Base-by-base conservation (phyloP, 805 yeast genomes). In the Lipomyces orientalis region DNA sequence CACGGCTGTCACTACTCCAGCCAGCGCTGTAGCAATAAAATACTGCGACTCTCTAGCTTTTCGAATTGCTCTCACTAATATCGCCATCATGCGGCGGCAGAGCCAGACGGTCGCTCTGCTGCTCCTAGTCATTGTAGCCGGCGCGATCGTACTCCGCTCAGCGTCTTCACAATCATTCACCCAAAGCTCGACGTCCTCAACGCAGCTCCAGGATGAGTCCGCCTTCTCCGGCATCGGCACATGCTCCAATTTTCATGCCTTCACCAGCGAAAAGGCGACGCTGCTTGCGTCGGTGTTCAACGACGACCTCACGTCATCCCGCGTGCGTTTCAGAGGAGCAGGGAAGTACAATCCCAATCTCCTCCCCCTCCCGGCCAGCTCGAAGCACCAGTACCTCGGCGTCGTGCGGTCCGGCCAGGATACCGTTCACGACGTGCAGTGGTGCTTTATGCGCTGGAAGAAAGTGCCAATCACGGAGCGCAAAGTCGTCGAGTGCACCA, bases 381-480 rank as follows among this genome's bases (percentile, higher is more conserved):
- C 61, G n/a, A 37, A 29, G 31, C 22, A 37, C 29, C 33, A 55
- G 34, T 62, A 56, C 25, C n/a, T 62, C 22, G 65, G 61, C 9
- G 19, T 62, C 8, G 61, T 37, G 12, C 61, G 65, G 16, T 55
- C n/a, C 16, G 65, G 65, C 49, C 14, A 34, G 33, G 37, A 37
- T 25, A 55, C 35, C 4, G 33, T 62, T 22, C 65, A 62, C 31
- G 65, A 62, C 14, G 65, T 62, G 14, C 65, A 54, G 25, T 62
- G 65, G 65, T 62, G 65, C 19, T 58, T 39, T n/a, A 19, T 62
- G 39, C 31, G 34, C 16, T 62, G 65, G 65, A 14, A 19, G 49
- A 19, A 43, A 22, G 19, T 43, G 16, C 54, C 35, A 10, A 31
- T 62, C 29, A 62, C 61, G 22, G 65, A 37, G 19, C 63, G 61